Conservation (phyloP, 164 flowering plant species). For the Pachysandra terminalis region DNA sequence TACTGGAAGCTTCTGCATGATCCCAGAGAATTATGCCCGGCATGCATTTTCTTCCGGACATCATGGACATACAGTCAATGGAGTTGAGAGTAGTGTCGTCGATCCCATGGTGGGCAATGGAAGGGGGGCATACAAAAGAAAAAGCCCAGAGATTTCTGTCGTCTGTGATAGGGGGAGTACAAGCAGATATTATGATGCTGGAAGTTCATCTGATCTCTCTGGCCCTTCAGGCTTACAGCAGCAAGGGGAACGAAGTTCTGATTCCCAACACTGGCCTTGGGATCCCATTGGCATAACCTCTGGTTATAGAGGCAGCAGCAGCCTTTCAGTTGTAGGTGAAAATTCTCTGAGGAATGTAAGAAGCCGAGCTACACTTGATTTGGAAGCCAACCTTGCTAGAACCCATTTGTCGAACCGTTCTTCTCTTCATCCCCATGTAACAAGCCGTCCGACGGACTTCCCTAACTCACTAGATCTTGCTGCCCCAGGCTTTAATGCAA, state of each 20-base stretch:
- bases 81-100: slow-evolving; percentile 27
- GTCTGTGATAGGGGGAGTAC: slow-evolving; percentile 46
- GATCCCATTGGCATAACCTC: slow-evolving; percentile 24
- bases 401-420: slow-evolving; percentile 34
- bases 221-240: slow-evolving; percentile 30
- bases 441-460: slow-evolving; percentile 26
- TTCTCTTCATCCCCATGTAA: slow-evolving; percentile 25
- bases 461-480: slow-evolving; percentile 30
- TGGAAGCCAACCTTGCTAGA: slow-evolving; percentile 38
- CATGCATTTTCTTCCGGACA: slow-evolving; percentile 40
- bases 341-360: slow-evolving; percentile 63
- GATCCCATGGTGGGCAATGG: slow-evolving; percentile 35
- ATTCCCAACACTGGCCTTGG: slow-evolving; percentile 39
- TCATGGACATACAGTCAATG: slow-evolving; percentile 29
- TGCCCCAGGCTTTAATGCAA: slow-evolving; percentile 23
- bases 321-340: slow-evolving; percentile 41
- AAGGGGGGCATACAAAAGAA: slow-evolving; percentile 55
- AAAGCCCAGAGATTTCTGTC: slow-evolving; percentile 46
- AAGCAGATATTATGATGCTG: slow-evolving; percentile 32
- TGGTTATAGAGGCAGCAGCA: slow-evolving; percentile 31
- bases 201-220: slow-evolving; percentile 32
- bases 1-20: slow-evolving; percentile 26
- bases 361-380: slow-evolving; percentile 45
- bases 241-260: slow-evolving; percentile 41
- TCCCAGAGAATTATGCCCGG: slow-evolving; percentile 26